Base-by-base conservation (phyloP, 179 eudicot species). In the Spergularia azorica region DNA sequence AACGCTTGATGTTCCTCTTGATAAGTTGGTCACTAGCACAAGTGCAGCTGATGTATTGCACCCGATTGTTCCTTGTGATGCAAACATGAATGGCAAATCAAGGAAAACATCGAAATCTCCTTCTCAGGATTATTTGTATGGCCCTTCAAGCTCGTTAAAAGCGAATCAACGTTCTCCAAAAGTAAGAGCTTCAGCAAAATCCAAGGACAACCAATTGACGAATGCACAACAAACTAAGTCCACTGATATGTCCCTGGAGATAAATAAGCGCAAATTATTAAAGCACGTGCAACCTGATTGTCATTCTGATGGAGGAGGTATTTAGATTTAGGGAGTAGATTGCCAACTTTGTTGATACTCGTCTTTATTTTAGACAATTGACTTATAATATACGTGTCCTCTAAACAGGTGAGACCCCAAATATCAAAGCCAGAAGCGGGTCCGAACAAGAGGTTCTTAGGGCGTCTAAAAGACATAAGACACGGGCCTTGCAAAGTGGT, bases 381-480 rank as follows among this genome's bases (percentile, higher is more conserved):
- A 32, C 70, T 73, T 43, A 43, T 7, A 43, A 43, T 43, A 64
- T n/a, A 9, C 32, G 73, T 81, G 80, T 14, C 74, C 70, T 72
- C 55, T 70, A 26, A 52, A 72, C 86, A 93, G 99, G 92, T 82
- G 86, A 81, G 85, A 82, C 61, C 70, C 71, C 83, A 74, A 89
- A 87, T 79, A 80, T 76, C 60, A 86, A 81, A 80, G 80, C 85
- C 72, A 90, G 82, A 80, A 81, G 89, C 77, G 90, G 84, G 70
- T 70, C 78, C 61, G 86, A 86, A 79, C 83, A 82, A 74, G 92
- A 89, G 63, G 32, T 56, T 78, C 64, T 88, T 73, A 87, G 85
- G 80, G 65, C 77, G 75, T 87, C 93, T 64, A 95, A 93, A 84
- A 93, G 87, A 80, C 77, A 79, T 61, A 93, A 90, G 85, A 77